Percentiles rank a stretch among this genome's conserved stretches.
Conservation (phyloP, 352 stramenopile genomes). For the Aphanomyces stellatus region DNA sequence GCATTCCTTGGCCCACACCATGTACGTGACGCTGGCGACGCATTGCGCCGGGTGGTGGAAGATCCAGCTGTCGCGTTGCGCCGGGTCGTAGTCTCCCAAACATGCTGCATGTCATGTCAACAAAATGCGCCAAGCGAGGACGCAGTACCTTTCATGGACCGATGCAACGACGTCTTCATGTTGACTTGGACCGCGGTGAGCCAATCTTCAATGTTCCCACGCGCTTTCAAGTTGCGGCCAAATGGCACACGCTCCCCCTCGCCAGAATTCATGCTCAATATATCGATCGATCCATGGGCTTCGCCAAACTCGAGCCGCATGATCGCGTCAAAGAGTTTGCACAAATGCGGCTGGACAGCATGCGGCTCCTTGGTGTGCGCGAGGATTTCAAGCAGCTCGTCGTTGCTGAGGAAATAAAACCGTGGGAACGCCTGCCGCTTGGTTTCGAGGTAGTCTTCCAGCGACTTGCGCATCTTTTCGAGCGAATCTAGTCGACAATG, state of each 20-base stretch:
- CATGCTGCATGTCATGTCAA: constrained; percentile 23
- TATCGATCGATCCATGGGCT: constrained; percentile 35
- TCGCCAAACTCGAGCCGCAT: constrained; percentile 69
- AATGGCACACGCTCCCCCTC: constrained; percentile 77
- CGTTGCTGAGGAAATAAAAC: constrained; percentile 86
- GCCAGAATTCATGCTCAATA: constrained; percentile 68
- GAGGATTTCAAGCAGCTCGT: constrained; percentile 79
- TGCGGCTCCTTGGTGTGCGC: constrained; percentile 70
- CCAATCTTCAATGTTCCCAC: constrained; percentile 85
- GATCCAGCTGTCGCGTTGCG: constrained; percentile 69
- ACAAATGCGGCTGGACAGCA: constrained; percentile 67
- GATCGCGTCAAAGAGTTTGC: constrained; percentile 80
- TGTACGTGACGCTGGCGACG: constrained; percentile 86
- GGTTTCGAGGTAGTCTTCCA: constrained; percentile 76
- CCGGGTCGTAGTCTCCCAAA: constrained; percentile 83
- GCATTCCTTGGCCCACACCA: constrained; percentile 69
- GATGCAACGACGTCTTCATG: constrained; percentile 65
- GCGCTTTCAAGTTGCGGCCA: constrained; percentile 61
- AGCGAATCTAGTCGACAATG: constrained; percentile 27
- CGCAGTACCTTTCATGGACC: constrained; percentile 40
- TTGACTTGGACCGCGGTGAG: constrained; percentile 58
- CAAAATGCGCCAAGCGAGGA: not conserved
- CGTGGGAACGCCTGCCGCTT: constrained; percentile 78
- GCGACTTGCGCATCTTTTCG: constrained; percentile 66
- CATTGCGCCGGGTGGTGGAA: constrained; percentile 86